These are phyloP conservation scores for Geosiphon pyriformis DNA, from an alignment of 192 early-diverging fungal genomes.

Conservation along the genomic window DNA sequence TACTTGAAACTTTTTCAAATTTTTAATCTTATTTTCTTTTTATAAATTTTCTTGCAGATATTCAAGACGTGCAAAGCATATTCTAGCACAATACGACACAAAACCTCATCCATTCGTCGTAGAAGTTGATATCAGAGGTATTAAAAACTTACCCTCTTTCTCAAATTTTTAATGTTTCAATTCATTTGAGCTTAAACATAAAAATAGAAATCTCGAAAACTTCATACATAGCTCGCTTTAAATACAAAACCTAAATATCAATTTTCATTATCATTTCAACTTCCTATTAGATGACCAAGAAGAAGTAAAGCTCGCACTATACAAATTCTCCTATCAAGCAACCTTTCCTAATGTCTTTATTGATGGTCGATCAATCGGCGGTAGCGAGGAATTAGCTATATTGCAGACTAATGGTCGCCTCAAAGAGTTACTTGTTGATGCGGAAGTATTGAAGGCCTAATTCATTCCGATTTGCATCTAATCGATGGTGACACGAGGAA, in stretches of 20 bases:
- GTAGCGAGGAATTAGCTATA: conserved; percentile 17
- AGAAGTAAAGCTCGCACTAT: conserved; percentile 17
- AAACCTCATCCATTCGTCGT: neutral
- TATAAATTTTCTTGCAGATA: neutral
- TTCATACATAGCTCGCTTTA: too few species aligned
- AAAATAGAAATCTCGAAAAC: too few species aligned
- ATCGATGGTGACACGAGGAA: too few species aligned
- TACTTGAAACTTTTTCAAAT: neutral
- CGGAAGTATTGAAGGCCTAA: too few species aligned
- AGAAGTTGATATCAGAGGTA: conserved; percentile 18
- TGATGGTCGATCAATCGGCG: conserved; percentile 20
- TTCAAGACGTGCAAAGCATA: conserved; percentile 14
- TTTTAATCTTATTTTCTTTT: neutral
- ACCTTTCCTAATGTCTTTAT: conserved; percentile 29
- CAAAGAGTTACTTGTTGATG: conserved; percentile 6
- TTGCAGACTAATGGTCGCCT: conserved; percentile 18
- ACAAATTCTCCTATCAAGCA: conserved; percentile 1
- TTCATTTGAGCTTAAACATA: too few species aligned
- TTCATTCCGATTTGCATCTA: too few species aligned
- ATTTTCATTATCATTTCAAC: too few species aligned
- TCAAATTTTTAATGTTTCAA: too few species aligned
- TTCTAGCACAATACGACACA: conserved; percentile 6
- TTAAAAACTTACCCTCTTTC: neutral
- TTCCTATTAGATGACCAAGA: conserved; percentile 9
- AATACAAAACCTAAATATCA: too few species aligned